Evolutionary conservation across 306 rosid species (phyloP).

Genomic region (Dryas drummondii): DNA sequence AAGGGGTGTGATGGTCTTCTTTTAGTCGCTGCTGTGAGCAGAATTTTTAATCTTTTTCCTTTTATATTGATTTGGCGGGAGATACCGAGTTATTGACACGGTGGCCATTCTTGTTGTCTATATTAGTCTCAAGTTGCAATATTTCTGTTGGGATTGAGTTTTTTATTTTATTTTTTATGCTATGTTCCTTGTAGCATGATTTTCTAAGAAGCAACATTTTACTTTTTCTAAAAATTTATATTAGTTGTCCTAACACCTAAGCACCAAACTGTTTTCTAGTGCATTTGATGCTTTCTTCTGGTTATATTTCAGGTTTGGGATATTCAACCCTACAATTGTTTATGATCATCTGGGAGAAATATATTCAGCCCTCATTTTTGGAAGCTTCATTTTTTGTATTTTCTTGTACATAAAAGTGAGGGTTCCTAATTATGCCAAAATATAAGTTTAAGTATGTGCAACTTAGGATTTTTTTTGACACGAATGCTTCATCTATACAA

Average conservation of each 20-base stretch:
- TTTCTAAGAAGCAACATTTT: too few species aligned
- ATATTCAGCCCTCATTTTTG: constrained; percentile 78
- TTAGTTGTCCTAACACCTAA: not conserved
- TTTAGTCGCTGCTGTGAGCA: not conserved
- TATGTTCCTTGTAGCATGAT: not conserved
- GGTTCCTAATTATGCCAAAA: not conserved
- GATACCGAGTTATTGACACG: not conserved
- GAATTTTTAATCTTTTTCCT: not conserved
- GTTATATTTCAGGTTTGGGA: constrained; percentile 72
- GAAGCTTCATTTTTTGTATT: constrained; percentile 86
- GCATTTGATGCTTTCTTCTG: constrained; percentile 14
- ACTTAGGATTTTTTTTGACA: constrained; percentile 25
- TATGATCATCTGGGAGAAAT: constrained; percentile 97
- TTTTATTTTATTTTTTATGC: not conserved
- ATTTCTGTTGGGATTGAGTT: not conserved
- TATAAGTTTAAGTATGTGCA: not conserved
- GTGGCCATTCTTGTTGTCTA: not conserved
- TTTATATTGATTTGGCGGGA: not conserved
- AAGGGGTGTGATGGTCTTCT: not conserved
- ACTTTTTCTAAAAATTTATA: not conserved
- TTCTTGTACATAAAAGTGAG: constrained; percentile 88
- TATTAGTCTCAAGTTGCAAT: not conserved
- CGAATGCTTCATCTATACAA: constrained; percentile 30
- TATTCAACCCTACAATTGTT: constrained; percentile 80
- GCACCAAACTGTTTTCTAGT: not conserved